These are phyloP conservation scores for Smittium culicis DNA, from an alignment of 371 early-diverging fungal genomes.

Conservation along the genomic window DNA sequence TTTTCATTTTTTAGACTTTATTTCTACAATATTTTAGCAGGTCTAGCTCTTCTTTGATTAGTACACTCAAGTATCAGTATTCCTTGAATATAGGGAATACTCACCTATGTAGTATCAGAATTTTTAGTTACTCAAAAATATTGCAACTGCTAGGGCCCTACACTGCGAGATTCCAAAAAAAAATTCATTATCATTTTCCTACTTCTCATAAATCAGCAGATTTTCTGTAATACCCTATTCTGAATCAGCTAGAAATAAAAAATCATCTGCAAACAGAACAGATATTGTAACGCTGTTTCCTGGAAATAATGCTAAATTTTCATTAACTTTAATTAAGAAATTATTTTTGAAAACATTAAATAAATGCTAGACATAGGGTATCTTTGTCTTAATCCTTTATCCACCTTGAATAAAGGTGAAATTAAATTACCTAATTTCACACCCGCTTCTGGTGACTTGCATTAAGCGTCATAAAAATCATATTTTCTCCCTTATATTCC, in stretches of 20 bases:
- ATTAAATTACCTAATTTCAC: neutral
- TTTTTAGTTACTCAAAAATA: neutral
- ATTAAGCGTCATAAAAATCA: neutral
- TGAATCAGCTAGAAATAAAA: neutral
- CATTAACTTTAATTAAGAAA: neutral
- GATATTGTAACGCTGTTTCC: neutral
- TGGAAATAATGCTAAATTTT: neutral
- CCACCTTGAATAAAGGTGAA: neutral
- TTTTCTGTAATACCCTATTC: neutral
- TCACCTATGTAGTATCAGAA: neutral
- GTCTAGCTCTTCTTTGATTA: neutral
- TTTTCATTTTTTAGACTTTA: neutral
- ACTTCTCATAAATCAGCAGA: neutral
- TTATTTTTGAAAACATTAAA: conserved; percentile 6
- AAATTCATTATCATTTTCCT: neutral
- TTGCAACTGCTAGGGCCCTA: neutral
- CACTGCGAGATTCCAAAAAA: neutral
- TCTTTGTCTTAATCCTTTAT: conserved; percentile 2
- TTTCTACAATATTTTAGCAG: neutral
- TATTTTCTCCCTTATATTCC: neutral
- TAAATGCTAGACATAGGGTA: neutral
- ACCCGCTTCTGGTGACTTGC: neutral
- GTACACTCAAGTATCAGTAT: neutral
- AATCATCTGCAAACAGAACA: conserved; percentile 3
- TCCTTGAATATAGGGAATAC: neutral